Percentiles rank a stretch among this genome's conserved stretches.
Conservation (phyloP, 129 eudicot species). For the sunflower (Helianthus annuus) region HanXRQr2.0-SUNRISE NC_035442.2:144059693-144060192, state of each 20-base stretch:
- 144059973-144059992: too few relatives aligned
- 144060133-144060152: conserved; percentile 19
- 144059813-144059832: too few relatives aligned
- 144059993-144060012: too few relatives aligned
- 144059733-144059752: neutral
- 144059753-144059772: neutral
- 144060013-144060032: neutral
- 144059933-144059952: too few relatives aligned
- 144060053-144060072: conserved; percentile 10
- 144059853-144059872: too few relatives aligned
- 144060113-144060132: conserved; percentile 35
- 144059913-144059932: too few relatives aligned
- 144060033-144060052: neutral
- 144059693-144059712: too few relatives aligned
- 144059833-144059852: too few relatives aligned
- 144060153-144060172: conserved; percentile 13
- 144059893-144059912: too few relatives aligned
- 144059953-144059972: too few relatives aligned
- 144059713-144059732: neutral
- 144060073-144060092: conserved; percentile 8
- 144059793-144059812: too few relatives aligned
- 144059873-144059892: too few relatives aligned
- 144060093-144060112: conserved; percentile 36
- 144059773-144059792: neutral
- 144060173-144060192: conserved; percentile 7